Percentiles rank a stretch among this genome's conserved stretches.
Evolutionary conservation across 2,329 filamentous ascomycete genomes (phyloP).

Genomic region (Fusarium annulatum): DNA sequence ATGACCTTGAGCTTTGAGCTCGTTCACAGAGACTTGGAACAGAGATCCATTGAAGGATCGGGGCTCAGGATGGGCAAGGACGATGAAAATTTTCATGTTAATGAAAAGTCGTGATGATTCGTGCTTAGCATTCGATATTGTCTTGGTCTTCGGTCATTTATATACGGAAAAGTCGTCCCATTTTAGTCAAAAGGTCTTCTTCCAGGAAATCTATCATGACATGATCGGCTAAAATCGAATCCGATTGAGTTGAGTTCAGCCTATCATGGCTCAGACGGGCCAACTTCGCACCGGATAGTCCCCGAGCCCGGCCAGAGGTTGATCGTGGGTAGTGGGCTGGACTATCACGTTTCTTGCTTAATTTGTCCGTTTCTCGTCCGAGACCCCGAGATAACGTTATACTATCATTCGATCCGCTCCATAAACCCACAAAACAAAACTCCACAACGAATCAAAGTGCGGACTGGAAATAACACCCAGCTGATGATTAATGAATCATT

Average conservation of each 20-base stretch:
- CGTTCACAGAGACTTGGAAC: conserved; percentile 4
- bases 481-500: neutral
- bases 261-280: neutral
- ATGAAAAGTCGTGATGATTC: neutral
- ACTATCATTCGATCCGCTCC: neutral
- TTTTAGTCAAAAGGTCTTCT: neutral
- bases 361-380: neutral
- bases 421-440: neutral
- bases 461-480: rapidly evolving
- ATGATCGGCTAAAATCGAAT: neutral
- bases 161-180: neutral
- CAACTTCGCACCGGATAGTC: neutral
- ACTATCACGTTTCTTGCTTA: too few species aligned
- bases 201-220: neutral
- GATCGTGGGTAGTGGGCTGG: neutral
- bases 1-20: conserved; percentile 22
- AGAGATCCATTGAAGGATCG: conserved; percentile 18
- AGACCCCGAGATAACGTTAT: neutral
- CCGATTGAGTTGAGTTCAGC: neutral
- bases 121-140: rapidly evolving
- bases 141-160: neutral
- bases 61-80: conserved; percentile 28
- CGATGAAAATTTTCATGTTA: conserved; percentile 18
- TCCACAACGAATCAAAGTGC: neutral
- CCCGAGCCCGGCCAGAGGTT: neutral